Percentiles rank a stretch among this genome's conserved stretches.
Evolutionary conservation across 2,329 filamentous ascomycete genomes (phyloP).

Genomic region (Cryoendolithus antarcticus): DNA sequence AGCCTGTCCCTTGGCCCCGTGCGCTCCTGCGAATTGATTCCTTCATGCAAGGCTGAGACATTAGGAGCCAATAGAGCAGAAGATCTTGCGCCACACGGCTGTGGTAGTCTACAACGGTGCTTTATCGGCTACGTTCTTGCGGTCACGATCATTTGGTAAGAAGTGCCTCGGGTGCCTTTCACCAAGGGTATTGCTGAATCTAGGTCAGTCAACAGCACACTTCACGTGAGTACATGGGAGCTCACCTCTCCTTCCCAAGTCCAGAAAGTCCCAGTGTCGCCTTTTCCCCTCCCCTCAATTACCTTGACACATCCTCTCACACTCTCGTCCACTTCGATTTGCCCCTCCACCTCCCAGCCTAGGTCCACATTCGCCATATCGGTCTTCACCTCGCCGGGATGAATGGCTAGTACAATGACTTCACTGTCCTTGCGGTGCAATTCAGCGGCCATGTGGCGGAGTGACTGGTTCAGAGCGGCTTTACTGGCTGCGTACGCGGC

Average conservation of each 20-base stretch:
- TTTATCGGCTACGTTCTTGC: too few relatives aligned
- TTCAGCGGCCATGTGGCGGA: conserved; percentile 44
- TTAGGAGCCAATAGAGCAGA: too few relatives aligned
- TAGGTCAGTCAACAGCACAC: conserved; percentile 1
- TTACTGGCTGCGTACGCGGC: conserved; percentile 47
- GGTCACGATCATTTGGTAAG: too few relatives aligned
- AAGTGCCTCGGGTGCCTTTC: conserved; percentile 1
- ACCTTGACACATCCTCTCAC: conserved; percentile 40
- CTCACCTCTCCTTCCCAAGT: conserved; percentile 41
- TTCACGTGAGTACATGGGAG: not conserved
- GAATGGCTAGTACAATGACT: conserved; percentile 42
- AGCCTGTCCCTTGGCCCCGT: too few relatives aligned
- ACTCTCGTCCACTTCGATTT: conserved; percentile 38
- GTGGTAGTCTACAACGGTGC: too few relatives aligned
- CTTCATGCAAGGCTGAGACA: too few relatives aligned
- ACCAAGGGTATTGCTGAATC: conserved; percentile 20
- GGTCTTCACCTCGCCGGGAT: conserved; percentile 45
- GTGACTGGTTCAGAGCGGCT: conserved; percentile 44
- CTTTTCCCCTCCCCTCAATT: conserved; percentile 35
- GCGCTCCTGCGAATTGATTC: too few relatives aligned
- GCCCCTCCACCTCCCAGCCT: conserved; percentile 40
- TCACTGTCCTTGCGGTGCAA: conserved; percentile 37
- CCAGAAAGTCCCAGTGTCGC: conserved; percentile 44
- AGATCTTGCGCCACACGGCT: too few relatives aligned
- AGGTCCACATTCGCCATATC: conserved; percentile 43